A percentile compares a stretch with the other conserved stretches of the same genome.
Conservation (phyloP, 345 rosid genomes). For the Ceriops zippeliana region DNA sequence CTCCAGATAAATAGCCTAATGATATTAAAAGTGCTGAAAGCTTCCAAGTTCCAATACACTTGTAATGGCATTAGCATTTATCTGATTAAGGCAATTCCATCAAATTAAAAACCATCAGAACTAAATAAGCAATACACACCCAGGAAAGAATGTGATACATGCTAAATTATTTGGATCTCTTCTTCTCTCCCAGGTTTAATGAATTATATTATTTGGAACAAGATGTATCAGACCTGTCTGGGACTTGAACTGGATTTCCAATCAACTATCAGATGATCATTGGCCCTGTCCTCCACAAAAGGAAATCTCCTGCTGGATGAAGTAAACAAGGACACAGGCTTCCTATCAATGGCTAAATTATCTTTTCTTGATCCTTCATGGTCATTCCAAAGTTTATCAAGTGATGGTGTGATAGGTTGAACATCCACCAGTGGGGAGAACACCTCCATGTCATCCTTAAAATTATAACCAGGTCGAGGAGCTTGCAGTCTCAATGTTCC, state of each 20-base stretch:
- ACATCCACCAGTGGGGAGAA: slow-evolving; percentile 89
- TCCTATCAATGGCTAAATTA: slow-evolving; percentile 50
- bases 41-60: not conserved
- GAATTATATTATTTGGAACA: slow-evolving; percentile 6
- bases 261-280: slow-evolving; percentile 63
- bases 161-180: not conserved
- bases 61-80: not conserved
- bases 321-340: slow-evolving; percentile 65
- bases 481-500: slow-evolving; percentile 74
- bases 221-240: slow-evolving; percentile 53
- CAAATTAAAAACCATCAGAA: not conserved
- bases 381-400: slow-evolving; percentile 71
- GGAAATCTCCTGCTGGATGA: slow-evolving; percentile 67
- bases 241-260: slow-evolving; percentile 73
- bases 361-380: slow-evolving; percentile 56
- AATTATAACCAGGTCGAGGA: slow-evolving; percentile 58
- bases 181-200: not conserved
- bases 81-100: not conserved
- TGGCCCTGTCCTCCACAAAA: slow-evolving; percentile 54
- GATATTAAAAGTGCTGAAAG: not conserved
- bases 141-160: not conserved
- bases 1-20: not conserved
- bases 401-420: slow-evolving; percentile 74
- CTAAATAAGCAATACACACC: not conserved
- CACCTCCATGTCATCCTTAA: slow-evolving; percentile 88